A percentile compares a stretch with the other conserved stretches of the same genome.
phyloP scores from a whole-genome alignment of 2,329 filamentous ascomycete species.

The Dothiorella sarmentorum region DNA sequence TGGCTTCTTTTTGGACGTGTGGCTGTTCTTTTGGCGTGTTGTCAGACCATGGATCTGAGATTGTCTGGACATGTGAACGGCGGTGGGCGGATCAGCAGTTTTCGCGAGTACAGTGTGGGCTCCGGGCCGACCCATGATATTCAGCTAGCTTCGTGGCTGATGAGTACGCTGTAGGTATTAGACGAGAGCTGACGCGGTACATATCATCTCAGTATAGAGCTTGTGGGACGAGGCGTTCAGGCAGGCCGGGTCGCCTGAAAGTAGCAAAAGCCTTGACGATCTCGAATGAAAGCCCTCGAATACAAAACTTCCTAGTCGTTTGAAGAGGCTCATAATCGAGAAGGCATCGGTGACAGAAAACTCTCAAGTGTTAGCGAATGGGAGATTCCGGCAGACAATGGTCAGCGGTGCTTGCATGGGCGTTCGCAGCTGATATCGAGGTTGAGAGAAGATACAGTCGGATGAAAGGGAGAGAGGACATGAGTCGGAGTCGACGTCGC shows the following conservation, averaged over 20 bases:
- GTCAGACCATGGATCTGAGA: constrained; percentile 3
- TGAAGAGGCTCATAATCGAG: too few species aligned
- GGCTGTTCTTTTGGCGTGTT: not conserved
- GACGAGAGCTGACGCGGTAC: not conserved
- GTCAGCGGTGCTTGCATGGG: too few species aligned
- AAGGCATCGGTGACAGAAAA: too few species aligned
- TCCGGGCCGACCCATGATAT: not conserved
- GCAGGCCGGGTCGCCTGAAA: not conserved
- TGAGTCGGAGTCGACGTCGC: too few species aligned
- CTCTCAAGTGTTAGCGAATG: too few species aligned
- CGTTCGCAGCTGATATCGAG: too few species aligned
- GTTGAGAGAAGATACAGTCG: too few species aligned
- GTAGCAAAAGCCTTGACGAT: not conserved
- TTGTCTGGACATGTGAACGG: not conserved
- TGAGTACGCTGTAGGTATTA: not conserved
- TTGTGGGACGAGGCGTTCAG: not conserved
- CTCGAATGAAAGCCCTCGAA: too few species aligned
- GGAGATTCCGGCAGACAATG: too few species aligned
- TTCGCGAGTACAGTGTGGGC: not conserved
- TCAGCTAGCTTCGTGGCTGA: not conserved
- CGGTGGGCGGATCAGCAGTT: not conserved
- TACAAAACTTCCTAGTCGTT: too few species aligned
- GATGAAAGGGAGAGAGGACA: too few species aligned
- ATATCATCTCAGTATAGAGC: not conserved
- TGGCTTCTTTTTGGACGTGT: not conserved